phyloP scores from a whole-genome alignment of 306 rosid genomes.

The Boehmeria nivea region DNA sequence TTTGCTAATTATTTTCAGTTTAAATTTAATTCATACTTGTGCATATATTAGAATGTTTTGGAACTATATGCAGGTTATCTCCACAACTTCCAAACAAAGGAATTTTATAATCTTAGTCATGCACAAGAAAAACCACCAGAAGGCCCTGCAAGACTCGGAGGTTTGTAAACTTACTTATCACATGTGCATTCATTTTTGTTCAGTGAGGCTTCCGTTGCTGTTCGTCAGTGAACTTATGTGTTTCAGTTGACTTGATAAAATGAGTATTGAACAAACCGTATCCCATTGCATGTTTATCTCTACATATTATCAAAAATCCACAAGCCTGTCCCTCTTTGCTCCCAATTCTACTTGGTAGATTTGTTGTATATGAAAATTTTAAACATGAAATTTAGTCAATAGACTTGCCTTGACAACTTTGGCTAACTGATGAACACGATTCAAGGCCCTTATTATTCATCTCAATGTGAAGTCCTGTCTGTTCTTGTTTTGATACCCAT shows the following conservation, averaged over 20 bases:
- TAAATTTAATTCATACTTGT: conserved; percentile 9
- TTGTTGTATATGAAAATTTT: background rate
- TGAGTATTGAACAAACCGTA: background rate
- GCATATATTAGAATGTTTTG: conserved; percentile 31
- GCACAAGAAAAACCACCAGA: conserved; percentile 67
- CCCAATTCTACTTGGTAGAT: background rate
- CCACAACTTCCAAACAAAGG: conserved; percentile 78
- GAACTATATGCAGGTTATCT: conserved; percentile 67
- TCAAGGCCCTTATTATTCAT: background rate
- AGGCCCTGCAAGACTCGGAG: conserved; percentile 94
- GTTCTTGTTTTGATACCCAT: background rate
- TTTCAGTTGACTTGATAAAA: background rate
- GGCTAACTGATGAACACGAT: background rate
- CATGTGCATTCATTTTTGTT: no score
- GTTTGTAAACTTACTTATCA: conserved; percentile 46
- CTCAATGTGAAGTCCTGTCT: background rate
- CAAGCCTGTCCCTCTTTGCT: no score
- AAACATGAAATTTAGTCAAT: background rate
- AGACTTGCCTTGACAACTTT: background rate
- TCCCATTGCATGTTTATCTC: no score
- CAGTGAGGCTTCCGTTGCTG: no score
- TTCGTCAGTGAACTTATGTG: conserved; percentile 4
- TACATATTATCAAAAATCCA: no score
- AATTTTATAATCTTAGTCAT: conserved; percentile 87
- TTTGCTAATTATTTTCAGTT: no score